Conservation (phyloP, 805 yeast genomes). For the Pichia sporocuriosa region DNA sequence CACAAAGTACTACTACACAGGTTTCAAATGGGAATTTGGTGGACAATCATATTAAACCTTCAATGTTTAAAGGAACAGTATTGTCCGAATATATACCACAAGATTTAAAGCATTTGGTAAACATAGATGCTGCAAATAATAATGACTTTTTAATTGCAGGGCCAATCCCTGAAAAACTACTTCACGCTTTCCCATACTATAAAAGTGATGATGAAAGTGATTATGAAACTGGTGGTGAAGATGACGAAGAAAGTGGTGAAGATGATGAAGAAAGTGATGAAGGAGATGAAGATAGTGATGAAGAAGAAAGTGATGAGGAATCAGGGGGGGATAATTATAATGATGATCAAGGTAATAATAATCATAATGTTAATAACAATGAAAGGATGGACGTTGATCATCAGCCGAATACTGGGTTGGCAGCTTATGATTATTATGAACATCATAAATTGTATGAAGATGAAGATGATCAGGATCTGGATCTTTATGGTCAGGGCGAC, state of each 20-base stretch:
- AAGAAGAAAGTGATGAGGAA: not conserved
- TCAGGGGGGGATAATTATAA: not conserved
- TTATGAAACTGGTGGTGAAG: slow-evolving; percentile 2
- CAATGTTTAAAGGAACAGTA: slow-evolving; percentile 22
- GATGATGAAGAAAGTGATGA: slow-evolving; percentile 1
- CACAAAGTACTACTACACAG: not conserved
- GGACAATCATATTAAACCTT: slow-evolving; percentile 14
- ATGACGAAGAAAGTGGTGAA: slow-evolving; percentile 18
- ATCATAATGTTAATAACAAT: not conserved
- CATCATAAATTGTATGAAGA: slow-evolving; percentile 15
- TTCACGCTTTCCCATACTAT: slow-evolving; percentile 28
- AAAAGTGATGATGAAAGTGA: slow-evolving; percentile 21
- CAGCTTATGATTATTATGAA: slow-evolving; percentile 22
- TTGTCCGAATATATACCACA: slow-evolving; percentile 23
- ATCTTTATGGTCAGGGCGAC: slow-evolving; percentile 15
- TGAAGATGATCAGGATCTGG: slow-evolving; percentile 10
- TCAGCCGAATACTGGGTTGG: slow-evolving; percentile 1
- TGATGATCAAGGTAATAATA: not conserved
- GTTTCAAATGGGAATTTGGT: not conserved
- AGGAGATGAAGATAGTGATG: slow-evolving; percentile 6
- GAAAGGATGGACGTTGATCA: slow-evolving; percentile 1
- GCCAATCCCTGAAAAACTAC: slow-evolving; percentile 29
- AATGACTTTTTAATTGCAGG: slow-evolving; percentile 29
- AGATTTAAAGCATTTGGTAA: slow-evolving; percentile 19
- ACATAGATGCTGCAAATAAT: slow-evolving; percentile 12